phyloP scores from a whole-genome alignment of 176 grass and related monocot species.

The Rhipidocladum racemiflorum region DNA sequence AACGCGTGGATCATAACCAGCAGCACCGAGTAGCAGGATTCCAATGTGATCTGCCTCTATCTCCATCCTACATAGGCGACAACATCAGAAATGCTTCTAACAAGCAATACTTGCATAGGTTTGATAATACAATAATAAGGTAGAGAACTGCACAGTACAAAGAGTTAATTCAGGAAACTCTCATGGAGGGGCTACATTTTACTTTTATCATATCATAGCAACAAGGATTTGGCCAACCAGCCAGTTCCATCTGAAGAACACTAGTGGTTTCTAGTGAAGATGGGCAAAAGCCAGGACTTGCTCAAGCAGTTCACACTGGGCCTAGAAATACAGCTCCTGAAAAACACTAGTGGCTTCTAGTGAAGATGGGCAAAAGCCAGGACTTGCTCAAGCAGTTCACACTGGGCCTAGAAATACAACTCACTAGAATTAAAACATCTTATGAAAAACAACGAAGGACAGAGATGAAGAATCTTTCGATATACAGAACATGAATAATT shows the following conservation, averaged over 20 bases:
- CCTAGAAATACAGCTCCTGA: not conserved
- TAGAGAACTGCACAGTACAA: not conserved
- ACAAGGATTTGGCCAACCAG: not conserved
- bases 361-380: slow-evolving; percentile 5
- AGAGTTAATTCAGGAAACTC: not conserved
- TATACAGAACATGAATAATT: not conserved
- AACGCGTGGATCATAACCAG: slow-evolving; percentile 89
- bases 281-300: slow-evolving; percentile 1
- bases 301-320: not conserved
- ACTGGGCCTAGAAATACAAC: not conserved
- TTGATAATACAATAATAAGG: not conserved
- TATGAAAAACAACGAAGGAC: not conserved
- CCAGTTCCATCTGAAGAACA: not conserved
- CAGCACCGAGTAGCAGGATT: slow-evolving; percentile 71
- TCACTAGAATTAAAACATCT: not conserved
- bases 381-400: not conserved
- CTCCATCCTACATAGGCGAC: slow-evolving; percentile 67
- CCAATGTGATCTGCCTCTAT: slow-evolving; percentile 96
- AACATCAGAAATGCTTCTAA: not conserved
- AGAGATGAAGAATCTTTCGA: not conserved
- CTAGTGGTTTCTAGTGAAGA: not conserved
- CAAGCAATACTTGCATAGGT: not conserved
- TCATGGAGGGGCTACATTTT: not conserved
- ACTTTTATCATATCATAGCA: not conserved
- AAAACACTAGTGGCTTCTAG: not conserved